Percentiles rank a stretch among this genome's conserved stretches.
These are phyloP conservation scores for Sinapis alba DNA, from an alignment of 441 rosid species.

Conservation along the genomic window DNA sequence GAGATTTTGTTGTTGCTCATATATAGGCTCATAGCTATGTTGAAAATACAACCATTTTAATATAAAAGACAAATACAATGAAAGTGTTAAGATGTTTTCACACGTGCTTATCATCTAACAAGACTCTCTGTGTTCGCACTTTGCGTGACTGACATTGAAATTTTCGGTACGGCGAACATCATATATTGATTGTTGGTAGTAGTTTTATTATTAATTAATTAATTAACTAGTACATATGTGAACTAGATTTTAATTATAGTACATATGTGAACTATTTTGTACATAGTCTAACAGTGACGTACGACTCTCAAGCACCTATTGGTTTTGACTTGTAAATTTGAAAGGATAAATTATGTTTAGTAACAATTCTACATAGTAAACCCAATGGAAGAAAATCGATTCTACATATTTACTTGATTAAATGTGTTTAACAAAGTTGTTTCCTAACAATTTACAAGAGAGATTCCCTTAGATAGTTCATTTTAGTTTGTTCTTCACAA, in stretches of 20 bases:
- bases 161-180: background rate
- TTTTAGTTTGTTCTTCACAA: no score
- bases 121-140: background rate
- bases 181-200: background rate
- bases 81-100: constrained; percentile 26
- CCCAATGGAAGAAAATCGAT: background rate
- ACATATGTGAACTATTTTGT: background rate
- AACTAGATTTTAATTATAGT: no score
- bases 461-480: no score
- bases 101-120: constrained; percentile 26
- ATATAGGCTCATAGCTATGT: no score
- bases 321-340: no score
- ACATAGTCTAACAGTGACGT: background rate
- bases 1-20: background rate
- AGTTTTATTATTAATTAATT: background rate
- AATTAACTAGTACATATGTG: background rate
- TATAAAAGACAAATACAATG: constrained; percentile 19
- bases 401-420: background rate
- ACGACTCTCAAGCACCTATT: no score
- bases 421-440: no score
- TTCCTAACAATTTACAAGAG: no score
- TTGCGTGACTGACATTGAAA: background rate
- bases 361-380: background rate
- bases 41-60: background rate
- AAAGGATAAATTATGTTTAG: background rate